Evolutionary conservation across 208 protist genomes (phyloP).

Genomic region (Acanthamoeba culbertsoni): DNA sequence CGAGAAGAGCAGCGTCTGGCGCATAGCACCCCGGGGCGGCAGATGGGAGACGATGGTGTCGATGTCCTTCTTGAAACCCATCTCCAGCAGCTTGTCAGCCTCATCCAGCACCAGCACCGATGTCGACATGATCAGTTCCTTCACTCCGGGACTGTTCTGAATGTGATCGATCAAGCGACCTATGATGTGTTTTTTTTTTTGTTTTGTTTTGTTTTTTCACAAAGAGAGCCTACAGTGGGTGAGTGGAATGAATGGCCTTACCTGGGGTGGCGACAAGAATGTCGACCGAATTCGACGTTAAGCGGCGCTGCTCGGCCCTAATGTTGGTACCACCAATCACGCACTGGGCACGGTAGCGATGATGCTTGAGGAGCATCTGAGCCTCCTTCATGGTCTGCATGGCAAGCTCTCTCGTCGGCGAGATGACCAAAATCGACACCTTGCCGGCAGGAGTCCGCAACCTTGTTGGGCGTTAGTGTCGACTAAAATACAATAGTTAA

Average conservation of each 20-base stretch:
- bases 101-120: constrained; percentile 42
- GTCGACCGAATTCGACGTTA: constrained; percentile 84
- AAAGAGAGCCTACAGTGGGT: background rate
- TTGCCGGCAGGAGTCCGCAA: constrained; percentile 93
- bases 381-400: constrained; percentile 97
- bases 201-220: background rate
- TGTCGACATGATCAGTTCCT: background rate
- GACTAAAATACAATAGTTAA: background rate
- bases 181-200: background rate
- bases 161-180: constrained; percentile 97
- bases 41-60: background rate
- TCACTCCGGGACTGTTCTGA: background rate
- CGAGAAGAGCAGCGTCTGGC: constrained; percentile 34
- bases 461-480: background rate
- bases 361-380: constrained; percentile 87
- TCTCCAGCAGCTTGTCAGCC: constrained; percentile 46
- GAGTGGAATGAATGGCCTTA: too few species aligned
- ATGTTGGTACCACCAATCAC: constrained; percentile 88
- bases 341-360: constrained; percentile 81
- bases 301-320: constrained; percentile 81
- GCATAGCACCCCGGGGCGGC: background rate
- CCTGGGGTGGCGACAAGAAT: constrained; percentile 89
- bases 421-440: constrained; percentile 92
- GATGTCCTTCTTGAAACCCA: constrained; percentile 24
- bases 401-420: constrained; percentile 97